phyloP scores from a whole-genome alignment of 257 asterid genomes.

The Sherardia arvensis region DNA sequence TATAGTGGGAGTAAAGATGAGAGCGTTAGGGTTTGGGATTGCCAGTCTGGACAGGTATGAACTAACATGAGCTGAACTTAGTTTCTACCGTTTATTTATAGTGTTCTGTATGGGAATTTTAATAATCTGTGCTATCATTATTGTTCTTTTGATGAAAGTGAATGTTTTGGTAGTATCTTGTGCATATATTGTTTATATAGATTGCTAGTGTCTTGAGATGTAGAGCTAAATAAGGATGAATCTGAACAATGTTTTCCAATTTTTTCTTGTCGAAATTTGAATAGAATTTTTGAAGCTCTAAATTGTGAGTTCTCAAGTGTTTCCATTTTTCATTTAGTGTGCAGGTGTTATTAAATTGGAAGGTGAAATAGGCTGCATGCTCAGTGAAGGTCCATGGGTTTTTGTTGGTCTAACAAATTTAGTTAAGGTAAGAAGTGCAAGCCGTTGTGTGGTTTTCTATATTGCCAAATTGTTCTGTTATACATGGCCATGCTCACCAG shows the following conservation, averaged over 20 bases:
- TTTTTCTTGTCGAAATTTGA: not conserved
- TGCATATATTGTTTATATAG: not conserved
- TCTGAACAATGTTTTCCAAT: not conserved
- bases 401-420: conserved; percentile 80
- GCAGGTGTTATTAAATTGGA: conserved; percentile 57
- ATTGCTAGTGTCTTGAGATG: not conserved
- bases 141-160: not conserved
- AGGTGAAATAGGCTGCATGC: conserved; percentile 74
- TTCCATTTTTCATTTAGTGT: conserved; percentile 34
- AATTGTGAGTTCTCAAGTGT: conserved; percentile 7
- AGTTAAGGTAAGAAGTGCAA: conserved; percentile 56
- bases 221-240: not conserved
- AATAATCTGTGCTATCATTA: not conserved
- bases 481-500: not conserved
- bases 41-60: conserved; percentile 99
- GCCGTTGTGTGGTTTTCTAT: not conserved
- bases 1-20: conserved; percentile 89
- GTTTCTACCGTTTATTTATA: not conserved
- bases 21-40: conserved; percentile 90
- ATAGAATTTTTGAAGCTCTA: not conserved
- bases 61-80: conserved; percentile 7
- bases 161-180: not conserved
- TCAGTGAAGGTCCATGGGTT: conserved; percentile 98
- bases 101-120: not conserved
- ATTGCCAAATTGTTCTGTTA: not conserved